Evolutionary conservation across 768 basidiomycete species (phyloP), one percentile per base, ranked within the genome.

Genomic region (Amanita polypyramis): DNA sequence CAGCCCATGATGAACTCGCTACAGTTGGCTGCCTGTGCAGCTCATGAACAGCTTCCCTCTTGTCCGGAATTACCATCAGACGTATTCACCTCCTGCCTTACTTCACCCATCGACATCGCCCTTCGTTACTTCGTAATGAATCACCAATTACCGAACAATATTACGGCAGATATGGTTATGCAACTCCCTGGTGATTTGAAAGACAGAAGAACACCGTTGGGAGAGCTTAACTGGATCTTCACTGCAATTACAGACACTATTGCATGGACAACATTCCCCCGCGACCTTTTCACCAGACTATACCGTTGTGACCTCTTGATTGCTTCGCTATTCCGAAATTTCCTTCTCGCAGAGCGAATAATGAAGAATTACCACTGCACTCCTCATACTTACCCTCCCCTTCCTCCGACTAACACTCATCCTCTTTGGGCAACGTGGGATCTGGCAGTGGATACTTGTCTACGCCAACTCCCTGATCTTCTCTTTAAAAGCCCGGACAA

Each of bases 141-240:
- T 51, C 88, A 93, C 52, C 83, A 85, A 46, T 77, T 92, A 9
- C 87, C 86, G 5, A 82, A 79, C 55, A 80, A 82, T 50, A 77
- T 88, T 58, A 83, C 82, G 7, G 74, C 84, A 23, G 92, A 97
- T 58, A 88, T 92, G 86, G 84, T 94, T 29, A 80, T 88, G 75
- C 88, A 93, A 61, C 77, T 99, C 10, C 96, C 96, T 0, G 96
- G 96, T 7, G 94, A 97, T 60, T 76, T 98, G 51, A 96, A 95
- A 65, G 96, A 99, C 59, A 78, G 96, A 15, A 79, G 94, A 20
- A 98, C 96, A 0, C 94, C 96, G 1, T 71, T 99, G 0, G 96
- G 96, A 43, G 96, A 99, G 66, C 77, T 99, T n/a, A 96, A 95
- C 61, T 99, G 96, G 96, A 98, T 98, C 53, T 98, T 98, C 67